Base-by-base conservation (phyloP, 352 stramenopile species). In the Phytophthora sojae region DNA sequence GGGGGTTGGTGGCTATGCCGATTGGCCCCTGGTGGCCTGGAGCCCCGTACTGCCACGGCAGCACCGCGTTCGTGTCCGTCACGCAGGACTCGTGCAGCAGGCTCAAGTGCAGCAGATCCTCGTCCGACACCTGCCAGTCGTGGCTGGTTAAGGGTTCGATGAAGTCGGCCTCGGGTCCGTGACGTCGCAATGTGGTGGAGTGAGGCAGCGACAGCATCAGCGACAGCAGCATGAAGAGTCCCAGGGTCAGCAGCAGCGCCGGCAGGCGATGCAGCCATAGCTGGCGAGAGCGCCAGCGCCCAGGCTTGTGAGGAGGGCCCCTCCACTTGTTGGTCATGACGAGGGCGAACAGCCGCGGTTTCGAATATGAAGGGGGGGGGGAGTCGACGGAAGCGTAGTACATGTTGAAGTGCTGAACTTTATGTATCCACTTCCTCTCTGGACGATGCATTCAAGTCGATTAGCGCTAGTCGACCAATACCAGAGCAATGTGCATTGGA, bases 101-200 rank as follows among this genome's bases (percentile, higher is more conserved):
- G 8, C 45, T 52, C 45, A 52, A 52, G 45, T 52, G n/a, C n/a
- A 29, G 45, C 19, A 52, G 45, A 52, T 52, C 45, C 15, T 52
- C 45, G 6, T 12, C n/a, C 45, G 45, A 52, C 45, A 52, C 45
- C 15, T 52, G n/a, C 45, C 45, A 52, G 2, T 52, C 19, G n/a
- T 8, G 3, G 17, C 6, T 15, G 11, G 14, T 17, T 7, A 32
- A 2, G 17, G 42, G 6, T 3, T 21, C 17, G 14, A 23, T 17
- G 4, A 52, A 26, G 19, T 52, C 45, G 19, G 19, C 44, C 2
- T 49, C 15, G 44, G 44, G 9, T 8, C n/a, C 11, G 12, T 52
- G 11, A 23, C 45, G 45, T 12, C 45, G 17, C 19, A 52, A n/a
- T 3, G 45, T 52, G 45, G 45, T 11, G 45, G 6, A 26, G n/a